A percentile compares a stretch with the other conserved stretches of the same genome.
Evolutionary conservation across 192 early-diverging fungal genomes (phyloP).

Genomic region (Bifiguratus adelaidae): DNA sequence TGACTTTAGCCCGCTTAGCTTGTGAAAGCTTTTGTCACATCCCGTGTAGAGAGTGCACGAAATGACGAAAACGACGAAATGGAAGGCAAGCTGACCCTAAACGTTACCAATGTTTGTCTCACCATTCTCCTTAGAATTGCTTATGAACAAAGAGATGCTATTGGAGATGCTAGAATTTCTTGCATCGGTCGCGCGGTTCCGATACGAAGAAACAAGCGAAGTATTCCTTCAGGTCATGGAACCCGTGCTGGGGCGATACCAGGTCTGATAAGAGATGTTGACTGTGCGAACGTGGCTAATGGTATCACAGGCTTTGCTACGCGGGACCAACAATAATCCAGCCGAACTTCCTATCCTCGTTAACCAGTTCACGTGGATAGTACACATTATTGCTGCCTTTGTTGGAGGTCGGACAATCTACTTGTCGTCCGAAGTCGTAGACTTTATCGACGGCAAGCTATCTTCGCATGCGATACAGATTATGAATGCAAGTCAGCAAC

Average conservation of each 20-base stretch:
- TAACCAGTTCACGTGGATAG: conserved; percentile 66
- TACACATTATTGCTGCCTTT: conserved; percentile 61
- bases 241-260: conserved; percentile 47
- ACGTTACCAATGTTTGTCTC: too few species aligned
- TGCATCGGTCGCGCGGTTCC: conserved; percentile 51
- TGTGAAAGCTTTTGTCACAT: too few species aligned
- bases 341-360: conserved; percentile 30
- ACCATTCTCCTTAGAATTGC: too few species aligned
- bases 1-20: too few species aligned
- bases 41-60: too few species aligned
- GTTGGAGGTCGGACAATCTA: conserved; percentile 61
- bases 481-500: conserved; percentile 53
- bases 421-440: conserved; percentile 70
- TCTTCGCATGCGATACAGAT: conserved; percentile 58
- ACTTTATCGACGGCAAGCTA: conserved; percentile 67
- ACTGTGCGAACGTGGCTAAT: not conserved
- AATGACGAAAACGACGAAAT: too few species aligned
- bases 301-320: conserved; percentile 6
- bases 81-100: too few species aligned
- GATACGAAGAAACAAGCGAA: conserved; percentile 48
- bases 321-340: not conserved
- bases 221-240: conserved; percentile 40
- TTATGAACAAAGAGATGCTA: conserved; percentile 57
- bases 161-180: conserved; percentile 57
- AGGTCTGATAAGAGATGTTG: too few species aligned